A percentile compares a stretch with the other conserved stretches of the same genome.
These are phyloP conservation scores for Daldinia childiae DNA, from an alignment of 495 filamentous ascomycete species.

Conservation along the genomic window DNA sequence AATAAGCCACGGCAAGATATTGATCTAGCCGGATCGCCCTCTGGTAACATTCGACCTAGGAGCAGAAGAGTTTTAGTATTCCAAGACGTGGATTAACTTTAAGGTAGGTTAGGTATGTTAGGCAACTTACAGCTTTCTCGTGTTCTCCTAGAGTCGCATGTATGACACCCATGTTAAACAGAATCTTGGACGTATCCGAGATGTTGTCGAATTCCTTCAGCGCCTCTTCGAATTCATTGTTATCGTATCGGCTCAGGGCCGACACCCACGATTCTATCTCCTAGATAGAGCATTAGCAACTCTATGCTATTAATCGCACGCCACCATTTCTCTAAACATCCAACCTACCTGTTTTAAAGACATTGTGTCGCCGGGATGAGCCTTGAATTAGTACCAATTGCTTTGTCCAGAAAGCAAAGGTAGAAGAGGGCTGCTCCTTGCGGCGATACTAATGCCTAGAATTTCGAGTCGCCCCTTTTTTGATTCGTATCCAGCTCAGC, in stretches of 20 bases:
- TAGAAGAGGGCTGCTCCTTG: constrained; percentile 31
- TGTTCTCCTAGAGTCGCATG: constrained; percentile 98
- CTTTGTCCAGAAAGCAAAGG: constrained; percentile 48
- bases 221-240: constrained; percentile 92
- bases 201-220: constrained; percentile 84
- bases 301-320: no score
- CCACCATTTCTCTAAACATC: no score
- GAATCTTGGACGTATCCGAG: constrained; percentile 95
- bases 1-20: constrained; percentile 97
- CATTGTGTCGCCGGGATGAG: constrained; percentile 54
- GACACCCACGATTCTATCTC: constrained; percentile 99
- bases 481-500: constrained; percentile 5
- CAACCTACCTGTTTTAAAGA: constrained; percentile 78
- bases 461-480: constrained; percentile 17
- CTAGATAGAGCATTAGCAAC: constrained; percentile 56
- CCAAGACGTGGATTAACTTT: not conserved
- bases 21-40: constrained; percentile 87
- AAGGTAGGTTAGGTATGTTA: not conserved
- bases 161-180: constrained; percentile 99
- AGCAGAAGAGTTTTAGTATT: constrained; percentile 21
- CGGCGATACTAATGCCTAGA: constrained; percentile 29
- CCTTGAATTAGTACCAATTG: constrained; percentile 40
- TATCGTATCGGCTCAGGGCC: constrained; percentile 91
- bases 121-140: constrained; percentile 82
- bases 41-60: constrained; percentile 93